Percentiles rank a stretch among this genome's conserved stretches.
phyloP scores from a whole-genome alignment of 2,329 filamentous ascomycete species.

The Samsoniella hepiali region DNA sequence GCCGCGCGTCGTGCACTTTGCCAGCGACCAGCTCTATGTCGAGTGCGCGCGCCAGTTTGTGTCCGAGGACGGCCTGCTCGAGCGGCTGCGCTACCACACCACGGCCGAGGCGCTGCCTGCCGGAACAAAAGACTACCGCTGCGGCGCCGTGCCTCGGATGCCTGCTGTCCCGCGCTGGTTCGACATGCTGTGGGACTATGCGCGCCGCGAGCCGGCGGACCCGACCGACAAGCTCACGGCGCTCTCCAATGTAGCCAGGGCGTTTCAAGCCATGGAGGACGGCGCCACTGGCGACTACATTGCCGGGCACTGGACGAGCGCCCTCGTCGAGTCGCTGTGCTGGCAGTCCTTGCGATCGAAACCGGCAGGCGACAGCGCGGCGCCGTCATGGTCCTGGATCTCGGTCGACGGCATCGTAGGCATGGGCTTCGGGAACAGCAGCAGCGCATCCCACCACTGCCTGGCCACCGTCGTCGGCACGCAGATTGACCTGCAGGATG shows the following conservation, averaged over 20 bases:
- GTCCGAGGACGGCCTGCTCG: constrained; percentile 10
- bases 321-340: background rate
- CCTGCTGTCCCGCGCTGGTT: background rate
- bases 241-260: constrained; percentile 1
- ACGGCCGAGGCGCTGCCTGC: background rate
- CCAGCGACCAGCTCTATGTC: constrained; percentile 12
- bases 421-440: background rate
- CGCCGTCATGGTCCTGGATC: constrained; percentile 9
- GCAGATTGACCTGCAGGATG: background rate
- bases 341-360: background rate
- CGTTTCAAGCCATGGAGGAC: background rate
- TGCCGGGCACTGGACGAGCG: background rate
- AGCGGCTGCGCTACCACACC: background rate
- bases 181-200: constrained; percentile 4
- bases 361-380: background rate
- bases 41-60: constrained; percentile 1
- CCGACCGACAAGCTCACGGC: constrained; percentile 5
- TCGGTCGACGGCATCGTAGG: background rate
- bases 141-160: too few relatives aligned
- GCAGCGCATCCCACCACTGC: background rate
- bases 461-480: background rate
- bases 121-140: background rate
- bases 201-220: background rate
- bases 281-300: constrained; percentile 4
- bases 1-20: constrained; percentile 7